Percentiles rank a stretch among this genome's conserved stretches.
phyloP scores from a whole-genome alignment of 1,284 basidiomycete genomes.

The Ganoderma lingzhi region DNA sequence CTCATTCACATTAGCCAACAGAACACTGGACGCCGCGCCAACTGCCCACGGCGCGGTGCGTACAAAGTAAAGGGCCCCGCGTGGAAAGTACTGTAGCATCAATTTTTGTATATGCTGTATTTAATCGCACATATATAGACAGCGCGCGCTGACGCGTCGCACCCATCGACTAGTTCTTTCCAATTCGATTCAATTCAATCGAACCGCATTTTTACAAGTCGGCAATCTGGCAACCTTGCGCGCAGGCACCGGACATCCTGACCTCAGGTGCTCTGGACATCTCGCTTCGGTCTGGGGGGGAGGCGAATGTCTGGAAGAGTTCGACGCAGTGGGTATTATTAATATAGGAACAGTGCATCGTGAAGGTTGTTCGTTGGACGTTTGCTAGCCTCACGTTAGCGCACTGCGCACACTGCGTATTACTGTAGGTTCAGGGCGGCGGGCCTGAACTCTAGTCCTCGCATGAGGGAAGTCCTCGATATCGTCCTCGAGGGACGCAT shows the following conservation, averaged over 20 bases:
- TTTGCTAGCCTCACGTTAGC: neutral
- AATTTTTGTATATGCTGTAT: constrained; percentile 28
- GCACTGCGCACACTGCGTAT: neutral
- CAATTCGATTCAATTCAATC: neutral
- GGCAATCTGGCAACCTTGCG: neutral
- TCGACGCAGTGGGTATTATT: neutral
- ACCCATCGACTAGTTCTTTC: neutral
- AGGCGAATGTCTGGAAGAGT: neutral
- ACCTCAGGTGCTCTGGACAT: neutral
- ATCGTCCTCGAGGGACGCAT: neutral
- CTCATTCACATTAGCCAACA: constrained; percentile 7
- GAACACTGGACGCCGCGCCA: constrained; percentile 20
- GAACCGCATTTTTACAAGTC: neutral
- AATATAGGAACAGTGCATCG: neutral
- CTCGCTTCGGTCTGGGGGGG: neutral
- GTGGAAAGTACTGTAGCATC: constrained; percentile 26
- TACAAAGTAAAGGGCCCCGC: constrained; percentile 18
- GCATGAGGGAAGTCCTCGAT: neutral
- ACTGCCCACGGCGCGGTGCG: constrained; percentile 19
- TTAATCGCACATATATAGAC: constrained; percentile 25
- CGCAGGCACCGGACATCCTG: too few relatives aligned
- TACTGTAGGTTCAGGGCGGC: neutral
- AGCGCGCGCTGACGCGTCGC: neutral
- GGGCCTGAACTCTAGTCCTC: neutral
- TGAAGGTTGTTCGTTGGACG: neutral